Evolutionary conservation across 331 rosid genomes (phyloP).

Genomic region (Cydonia oblonga): DNA sequence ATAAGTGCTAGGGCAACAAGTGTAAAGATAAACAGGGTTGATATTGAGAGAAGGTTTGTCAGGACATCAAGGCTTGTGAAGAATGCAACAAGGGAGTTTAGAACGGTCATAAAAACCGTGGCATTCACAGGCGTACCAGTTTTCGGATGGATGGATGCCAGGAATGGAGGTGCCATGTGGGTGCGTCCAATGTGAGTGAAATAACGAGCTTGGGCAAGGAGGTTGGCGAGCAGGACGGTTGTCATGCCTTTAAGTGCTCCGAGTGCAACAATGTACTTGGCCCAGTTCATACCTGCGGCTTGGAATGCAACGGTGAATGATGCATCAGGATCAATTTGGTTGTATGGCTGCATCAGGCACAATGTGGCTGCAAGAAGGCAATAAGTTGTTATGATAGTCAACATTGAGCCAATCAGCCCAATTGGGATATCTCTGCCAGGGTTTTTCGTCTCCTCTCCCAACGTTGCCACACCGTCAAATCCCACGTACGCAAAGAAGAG

Average conservation of each 20-base stretch:
- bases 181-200: constrained; percentile 50
- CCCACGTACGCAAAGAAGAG: constrained; percentile 45
- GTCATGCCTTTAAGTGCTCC: constrained; percentile 53
- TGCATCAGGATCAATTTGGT: constrained; percentile 29
- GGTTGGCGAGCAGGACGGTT: constrained; percentile 34
- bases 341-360: constrained; percentile 34
- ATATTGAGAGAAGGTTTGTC: constrained; percentile 39
- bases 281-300: constrained; percentile 43
- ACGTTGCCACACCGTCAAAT: constrained; percentile 40
- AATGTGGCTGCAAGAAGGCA: constrained; percentile 37
- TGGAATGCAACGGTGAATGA: constrained; percentile 35
- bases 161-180: constrained; percentile 31
- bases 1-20: constrained; percentile 35
- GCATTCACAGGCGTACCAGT: constrained; percentile 40
- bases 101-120: constrained; percentile 28
- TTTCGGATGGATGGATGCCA: constrained; percentile 32
- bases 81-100: constrained; percentile 38
- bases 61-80: constrained; percentile 43
- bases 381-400: constrained; percentile 13
- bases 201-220: constrained; percentile 51
- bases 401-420: constrained; percentile 42
- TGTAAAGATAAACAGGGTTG: constrained; percentile 41
- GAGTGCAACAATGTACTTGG: constrained; percentile 41
- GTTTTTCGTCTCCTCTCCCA: constrained; percentile 42
- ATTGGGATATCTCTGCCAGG: constrained; percentile 40